These are phyloP conservation scores for Globisporangium camurandrum DNA, from an alignment of 352 stramenopile species.

Conservation along the genomic window DNA sequence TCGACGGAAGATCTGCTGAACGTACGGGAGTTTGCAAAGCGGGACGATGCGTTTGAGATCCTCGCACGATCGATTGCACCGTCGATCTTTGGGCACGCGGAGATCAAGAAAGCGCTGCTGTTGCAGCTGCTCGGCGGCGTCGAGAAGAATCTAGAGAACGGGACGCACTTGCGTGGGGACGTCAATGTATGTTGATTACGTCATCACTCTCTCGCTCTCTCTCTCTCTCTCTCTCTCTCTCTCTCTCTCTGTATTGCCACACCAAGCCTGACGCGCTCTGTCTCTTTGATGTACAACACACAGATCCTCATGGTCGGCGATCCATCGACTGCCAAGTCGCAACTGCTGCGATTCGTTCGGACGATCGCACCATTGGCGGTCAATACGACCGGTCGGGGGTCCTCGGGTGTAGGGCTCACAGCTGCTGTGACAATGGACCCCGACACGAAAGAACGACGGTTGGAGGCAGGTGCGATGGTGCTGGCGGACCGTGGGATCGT, in stretches of 20 bases:
- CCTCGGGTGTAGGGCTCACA: slow-evolving; percentile 93
- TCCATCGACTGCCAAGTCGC: slow-evolving; percentile 98
- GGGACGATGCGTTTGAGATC: slow-evolving; percentile 87
- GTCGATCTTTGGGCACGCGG: slow-evolving; percentile 96
- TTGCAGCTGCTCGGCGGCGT: slow-evolving; percentile 86
- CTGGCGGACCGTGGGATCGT: slow-evolving; percentile 97
- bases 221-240: slow-evolving; percentile 1
- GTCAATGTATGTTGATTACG: slow-evolving; percentile 91
- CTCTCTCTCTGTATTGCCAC: background rate
- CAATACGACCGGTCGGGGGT: slow-evolving; percentile 79
- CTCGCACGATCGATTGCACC: slow-evolving; percentile 93
- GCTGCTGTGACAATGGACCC: slow-evolving; percentile 97
- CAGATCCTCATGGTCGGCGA: slow-evolving; percentile 95
- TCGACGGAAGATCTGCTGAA: slow-evolving; percentile 87
- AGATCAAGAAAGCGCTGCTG: slow-evolving; percentile 95
- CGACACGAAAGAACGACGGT: slow-evolving; percentile 89
- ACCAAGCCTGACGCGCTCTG: background rate
- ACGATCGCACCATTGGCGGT: slow-evolving; percentile 93
- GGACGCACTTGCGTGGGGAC: slow-evolving; percentile 98
- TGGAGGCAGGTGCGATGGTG: slow-evolving; percentile 99
- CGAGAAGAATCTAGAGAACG: slow-evolving; percentile 97
- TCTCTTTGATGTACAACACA: background rate
- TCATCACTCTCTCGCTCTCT: slow-evolving; percentile 19
- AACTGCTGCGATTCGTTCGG: slow-evolving; percentile 96
- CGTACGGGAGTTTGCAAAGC: slow-evolving; percentile 90